Conservation (phyloP, 2,329 filamentous ascomycete genomes). For the Cladosporium sp. region DNA sequence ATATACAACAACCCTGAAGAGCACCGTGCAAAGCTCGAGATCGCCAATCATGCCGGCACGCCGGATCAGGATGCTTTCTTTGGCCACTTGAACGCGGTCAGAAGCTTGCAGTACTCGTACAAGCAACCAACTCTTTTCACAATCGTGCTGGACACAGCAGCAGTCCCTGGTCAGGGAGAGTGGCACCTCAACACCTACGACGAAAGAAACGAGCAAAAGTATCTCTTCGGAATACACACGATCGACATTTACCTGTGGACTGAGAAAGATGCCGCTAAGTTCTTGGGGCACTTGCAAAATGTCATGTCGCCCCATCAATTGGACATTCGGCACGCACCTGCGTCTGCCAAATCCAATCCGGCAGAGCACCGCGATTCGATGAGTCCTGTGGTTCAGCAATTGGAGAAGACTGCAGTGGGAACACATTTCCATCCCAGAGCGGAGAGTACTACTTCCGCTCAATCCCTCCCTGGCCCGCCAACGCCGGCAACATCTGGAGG, state of each 20-base stretch:
- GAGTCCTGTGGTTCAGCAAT: conserved; percentile 67
- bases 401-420: conserved; percentile 68
- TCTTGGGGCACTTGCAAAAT: conserved; percentile 64
- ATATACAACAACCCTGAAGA: conserved; percentile 69
- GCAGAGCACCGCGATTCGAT: conserved; percentile 48
- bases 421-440: conserved; percentile 47
- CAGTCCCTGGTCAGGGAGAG: conserved; percentile 45
- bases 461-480: conserved; percentile 29
- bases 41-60: conserved; percentile 70
- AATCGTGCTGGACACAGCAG: conserved; percentile 55
- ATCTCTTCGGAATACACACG: conserved; percentile 72
- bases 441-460: conserved; percentile 35
- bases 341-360: conserved; percentile 42
- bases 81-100: conserved; percentile 61
- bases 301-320: conserved; percentile 60
- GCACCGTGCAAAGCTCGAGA: conserved; percentile 65
- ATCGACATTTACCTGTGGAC: conserved; percentile 80
- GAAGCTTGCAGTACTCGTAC: conserved; percentile 66
- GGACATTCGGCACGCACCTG: conserved; percentile 62
- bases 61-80: conserved; percentile 76
- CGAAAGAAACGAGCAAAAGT: conserved; percentile 68
- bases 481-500: conserved; percentile 22
- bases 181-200: conserved; percentile 76
- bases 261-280: conserved; percentile 64
- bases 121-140: conserved; percentile 69